These are phyloP conservation scores for Neonectria faginata DNA, from an alignment of 2,329 filamentous ascomycete species.

Conservation along the genomic window DNA sequence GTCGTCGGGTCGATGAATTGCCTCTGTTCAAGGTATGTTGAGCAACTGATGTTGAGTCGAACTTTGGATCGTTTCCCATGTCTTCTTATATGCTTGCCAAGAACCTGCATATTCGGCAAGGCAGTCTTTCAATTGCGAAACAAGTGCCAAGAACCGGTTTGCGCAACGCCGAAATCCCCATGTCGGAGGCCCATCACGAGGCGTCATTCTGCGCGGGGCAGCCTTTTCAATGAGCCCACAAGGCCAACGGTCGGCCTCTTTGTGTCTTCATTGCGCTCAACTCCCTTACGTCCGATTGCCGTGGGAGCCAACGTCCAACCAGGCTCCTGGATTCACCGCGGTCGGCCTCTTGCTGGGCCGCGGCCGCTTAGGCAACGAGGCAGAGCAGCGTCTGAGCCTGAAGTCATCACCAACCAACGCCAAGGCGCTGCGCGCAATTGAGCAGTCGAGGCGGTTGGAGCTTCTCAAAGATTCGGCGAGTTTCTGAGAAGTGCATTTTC, in stretches of 20 bases:
- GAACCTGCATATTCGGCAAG: neutral
- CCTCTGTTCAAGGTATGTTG: neutral
- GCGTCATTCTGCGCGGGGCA: neutral
- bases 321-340: neutral
- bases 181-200: conserved; percentile 41
- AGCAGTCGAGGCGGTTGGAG: neutral
- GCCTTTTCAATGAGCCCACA: neutral
- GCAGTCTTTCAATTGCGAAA: neutral
- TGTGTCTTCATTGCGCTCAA: conserved; percentile 13
- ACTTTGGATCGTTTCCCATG: neutral
- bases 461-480: neutral
- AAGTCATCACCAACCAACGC: conserved; percentile 18
- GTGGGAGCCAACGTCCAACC: conserved; percentile 9
- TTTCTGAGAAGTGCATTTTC: neutral
- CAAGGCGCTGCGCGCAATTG: conserved; percentile 4
- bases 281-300: conserved; percentile 23
- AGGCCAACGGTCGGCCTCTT: conserved; percentile 12
- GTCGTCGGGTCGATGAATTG: neutral
- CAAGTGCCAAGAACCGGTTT: neutral
- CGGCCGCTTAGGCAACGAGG: conserved; percentile 29
- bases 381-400: conserved; percentile 20
- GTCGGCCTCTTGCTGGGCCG: conserved; percentile 23
- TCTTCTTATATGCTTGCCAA: conserved; percentile 2
- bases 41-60: neutral
- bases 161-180: conserved; percentile 15